phyloP scores from a whole-genome alignment of 768 basidiomycete species.

The Serpula lacrymans region DNA sequence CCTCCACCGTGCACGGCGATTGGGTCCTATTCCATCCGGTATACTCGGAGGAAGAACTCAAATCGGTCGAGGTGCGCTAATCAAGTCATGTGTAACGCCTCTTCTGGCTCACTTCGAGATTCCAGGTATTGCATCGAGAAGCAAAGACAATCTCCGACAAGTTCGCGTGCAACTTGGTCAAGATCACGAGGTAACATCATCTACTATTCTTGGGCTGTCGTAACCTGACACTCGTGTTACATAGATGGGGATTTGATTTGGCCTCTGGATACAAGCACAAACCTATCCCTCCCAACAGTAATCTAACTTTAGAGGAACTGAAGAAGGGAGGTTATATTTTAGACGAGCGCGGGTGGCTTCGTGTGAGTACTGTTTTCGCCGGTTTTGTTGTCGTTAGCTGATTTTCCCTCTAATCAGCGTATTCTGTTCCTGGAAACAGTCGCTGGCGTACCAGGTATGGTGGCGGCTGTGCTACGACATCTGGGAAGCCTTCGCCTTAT shows the following conservation, averaged over 20 bases:
- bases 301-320: constrained; percentile 71
- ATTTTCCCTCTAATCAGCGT: constrained; percentile 36
- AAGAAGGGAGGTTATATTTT: constrained; percentile 72
- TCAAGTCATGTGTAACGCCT: constrained; percentile 2
- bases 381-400: constrained; percentile 1
- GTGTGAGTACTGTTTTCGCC: constrained; percentile 38
- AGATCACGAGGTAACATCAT: constrained; percentile 40
- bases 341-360: constrained; percentile 73
- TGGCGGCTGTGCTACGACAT: constrained; percentile 85
- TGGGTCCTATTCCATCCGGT: constrained; percentile 96
- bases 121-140: constrained; percentile 66
- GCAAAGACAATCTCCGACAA: constrained; percentile 70
- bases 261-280: constrained; percentile 84
- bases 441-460: constrained; percentile 96
- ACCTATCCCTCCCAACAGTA: constrained; percentile 53
- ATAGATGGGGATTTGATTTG: constrained; percentile 72
- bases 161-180: constrained; percentile 63
- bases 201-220: constrained; percentile 5
- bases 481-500: constrained; percentile 84
- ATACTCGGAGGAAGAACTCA: constrained; percentile 72
- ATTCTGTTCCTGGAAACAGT: constrained; percentile 80
- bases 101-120: constrained; percentile 8
- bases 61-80: constrained; percentile 59
- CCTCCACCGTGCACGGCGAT: constrained; percentile 60
- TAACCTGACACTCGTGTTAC: constrained; percentile 3